These are phyloP conservation scores for Ophiostoma perfectum DNA, from an alignment of 2,329 filamentous ascomycete genomes.

Conservation along the genomic window DNA sequence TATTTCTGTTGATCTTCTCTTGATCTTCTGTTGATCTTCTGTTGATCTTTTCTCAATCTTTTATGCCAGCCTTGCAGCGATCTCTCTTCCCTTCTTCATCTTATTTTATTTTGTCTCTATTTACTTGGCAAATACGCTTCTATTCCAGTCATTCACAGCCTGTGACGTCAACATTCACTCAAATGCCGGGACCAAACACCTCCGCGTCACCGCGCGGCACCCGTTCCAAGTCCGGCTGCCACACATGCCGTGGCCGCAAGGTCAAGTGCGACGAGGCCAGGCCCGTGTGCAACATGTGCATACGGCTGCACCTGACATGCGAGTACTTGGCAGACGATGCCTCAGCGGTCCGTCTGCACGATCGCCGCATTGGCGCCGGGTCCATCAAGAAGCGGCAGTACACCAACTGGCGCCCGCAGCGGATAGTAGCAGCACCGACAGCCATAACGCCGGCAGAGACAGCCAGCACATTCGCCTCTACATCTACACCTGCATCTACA, in stretches of 20 bases:
- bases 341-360: not conserved
- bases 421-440: conserved; percentile 8
- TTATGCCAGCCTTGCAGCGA: not conserved
- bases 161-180: too few relatives aligned
- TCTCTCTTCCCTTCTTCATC: not conserved
- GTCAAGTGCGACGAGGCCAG: conserved; percentile 20
- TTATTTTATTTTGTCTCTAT: not conserved
- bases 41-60: not conserved
- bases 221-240: conserved; percentile 19
- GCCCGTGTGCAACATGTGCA: conserved; percentile 13
- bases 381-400: conserved; percentile 18
- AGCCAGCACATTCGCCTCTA: not conserved
- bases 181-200: not conserved
- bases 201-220: not conserved
- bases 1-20: not conserved
- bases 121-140: too few relatives aligned
- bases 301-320: conserved; percentile 5
- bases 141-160: too few relatives aligned
- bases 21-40: not conserved
- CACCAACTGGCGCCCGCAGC: conserved; percentile 17
- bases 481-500: not conserved
- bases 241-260: conserved; percentile 18
- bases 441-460: not conserved
- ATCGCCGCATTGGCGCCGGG: conserved; percentile 14
- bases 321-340: not conserved